Conservation (phyloP, 257 asterid species). For the Anisodus tanguticus region DNA sequence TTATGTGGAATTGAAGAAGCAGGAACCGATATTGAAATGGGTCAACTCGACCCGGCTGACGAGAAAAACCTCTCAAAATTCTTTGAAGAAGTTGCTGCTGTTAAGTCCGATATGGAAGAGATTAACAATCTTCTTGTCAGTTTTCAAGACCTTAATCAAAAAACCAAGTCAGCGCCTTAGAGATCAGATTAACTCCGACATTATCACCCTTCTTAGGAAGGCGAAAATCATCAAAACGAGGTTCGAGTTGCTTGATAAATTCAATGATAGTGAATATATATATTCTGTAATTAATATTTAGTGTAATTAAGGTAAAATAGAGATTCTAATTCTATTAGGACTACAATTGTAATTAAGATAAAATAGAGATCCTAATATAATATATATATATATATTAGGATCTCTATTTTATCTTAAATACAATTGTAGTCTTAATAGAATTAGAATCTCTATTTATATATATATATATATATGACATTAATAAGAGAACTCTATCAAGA, state of each 20-base stretch:
- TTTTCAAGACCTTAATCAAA: conserved; percentile 66
- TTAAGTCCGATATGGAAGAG: conserved; percentile 74
- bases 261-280: too few relatives aligned
- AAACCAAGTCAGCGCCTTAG: conserved; percentile 60
- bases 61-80: conserved; percentile 58
- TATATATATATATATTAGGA: too few relatives aligned
- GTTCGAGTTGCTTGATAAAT: conserved; percentile 65
- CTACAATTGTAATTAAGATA: too few relatives aligned
- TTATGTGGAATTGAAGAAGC: conserved; percentile 77
- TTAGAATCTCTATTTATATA: too few relatives aligned
- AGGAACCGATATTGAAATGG: conserved; percentile 66
- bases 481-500: too few relatives aligned
- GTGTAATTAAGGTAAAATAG: too few relatives aligned
- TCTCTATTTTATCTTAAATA: too few relatives aligned
- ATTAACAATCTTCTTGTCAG: conserved; percentile 62
- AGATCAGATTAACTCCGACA: conserved; percentile 66
- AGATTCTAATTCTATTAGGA: too few relatives aligned
- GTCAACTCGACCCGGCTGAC: conserved; percentile 62
- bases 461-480: too few relatives aligned
- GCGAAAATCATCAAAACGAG: conserved; percentile 66
- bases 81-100: conserved; percentile 59
- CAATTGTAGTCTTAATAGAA: too few relatives aligned
- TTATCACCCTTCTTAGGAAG: conserved; percentile 60
- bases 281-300: too few relatives aligned
- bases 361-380: too few relatives aligned